Evolutionary conservation across 306 rosid species (phyloP), one percentile per base, ranked within the genome.

Genomic region (Betula pendula): DNA sequence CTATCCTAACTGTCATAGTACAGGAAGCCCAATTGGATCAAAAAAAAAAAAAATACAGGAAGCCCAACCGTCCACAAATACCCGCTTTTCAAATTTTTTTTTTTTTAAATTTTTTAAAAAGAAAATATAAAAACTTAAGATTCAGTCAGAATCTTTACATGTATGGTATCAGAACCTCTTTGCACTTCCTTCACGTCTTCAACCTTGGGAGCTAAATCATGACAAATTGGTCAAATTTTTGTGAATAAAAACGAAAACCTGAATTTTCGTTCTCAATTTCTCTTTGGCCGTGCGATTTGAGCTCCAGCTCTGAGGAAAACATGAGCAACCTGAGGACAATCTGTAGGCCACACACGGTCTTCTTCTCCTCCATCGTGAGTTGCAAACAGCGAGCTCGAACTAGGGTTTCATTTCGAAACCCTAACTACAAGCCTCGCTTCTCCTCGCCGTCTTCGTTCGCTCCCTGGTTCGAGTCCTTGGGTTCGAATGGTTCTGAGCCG

Each of bases 311-410:
- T 13, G 77, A 47, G 31, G 60, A 19, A 72, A 74, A 82, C 17
- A 93, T 90, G 98, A 88, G 89, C 86, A 90, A 76, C 81, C 69
- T 93, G 75, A 85, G 85, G 84, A 80, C 91, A n/a, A 81, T 75
- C 0, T 89, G 90, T 43, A 85, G 84, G 76, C 88, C 94, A 2
- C 86, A 93, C 51, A 78, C 90, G 58, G 76, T 88, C 62, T 82
- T 93, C 82, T 81, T 93, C 84, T 82, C 90, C 56, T 89, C 87
- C 74, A 66, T 90, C 81, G 38, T 89, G 0, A 79, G 76, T 76
- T 89, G 90, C 85, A 89, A 90, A 72, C 82, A 85, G 71, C 94
- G 85, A 44, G 76, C 87, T 81, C 86, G 79, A 51, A 62, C 47
- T 29, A 84, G 80, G 77, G 88, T 81, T 75, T 90, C 92, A 8